These are phyloP conservation scores for Nigrograna mackinnonii DNA, from an alignment of 2,329 filamentous ascomycete species.

Conservation along the genomic window DNA sequence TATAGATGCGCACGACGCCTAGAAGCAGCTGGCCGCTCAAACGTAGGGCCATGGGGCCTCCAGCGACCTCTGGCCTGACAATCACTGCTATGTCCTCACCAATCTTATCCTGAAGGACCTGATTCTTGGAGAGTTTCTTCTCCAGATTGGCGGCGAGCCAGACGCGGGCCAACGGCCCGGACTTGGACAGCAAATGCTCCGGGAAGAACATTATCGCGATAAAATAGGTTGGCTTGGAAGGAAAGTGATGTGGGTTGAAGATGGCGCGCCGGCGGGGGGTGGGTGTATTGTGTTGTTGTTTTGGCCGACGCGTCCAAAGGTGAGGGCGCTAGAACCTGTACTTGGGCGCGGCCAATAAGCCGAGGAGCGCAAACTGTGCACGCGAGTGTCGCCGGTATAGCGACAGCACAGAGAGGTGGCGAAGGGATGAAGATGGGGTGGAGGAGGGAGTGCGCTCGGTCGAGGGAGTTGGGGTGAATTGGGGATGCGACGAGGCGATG, in stretches of 20 bases:
- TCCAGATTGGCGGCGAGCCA: slow-evolving; percentile 98
- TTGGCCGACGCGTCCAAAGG: too few relatives aligned
- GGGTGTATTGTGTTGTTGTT: too few relatives aligned
- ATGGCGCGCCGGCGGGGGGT: slow-evolving; percentile 7
- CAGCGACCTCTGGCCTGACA: slow-evolving; percentile 69
- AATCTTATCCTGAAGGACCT: slow-evolving; percentile 92
- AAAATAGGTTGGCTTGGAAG: too few relatives aligned
- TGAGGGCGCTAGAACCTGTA: too few relatives aligned
- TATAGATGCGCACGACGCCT: slow-evolving; percentile 96
- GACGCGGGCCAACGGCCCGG: slow-evolving; percentile 92
- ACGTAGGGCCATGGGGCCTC: slow-evolving; percentile 92
- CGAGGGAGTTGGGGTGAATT: slow-evolving; percentile 1
- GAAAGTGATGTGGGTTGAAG: slow-evolving; percentile 6
- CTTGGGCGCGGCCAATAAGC: too few relatives aligned
- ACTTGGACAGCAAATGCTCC: slow-evolving; percentile 93
- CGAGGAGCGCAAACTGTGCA: too few relatives aligned
- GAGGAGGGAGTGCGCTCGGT: slow-evolving; percentile 1
- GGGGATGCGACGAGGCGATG: too few relatives aligned
- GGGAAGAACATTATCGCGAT: slow-evolving; percentile 85
- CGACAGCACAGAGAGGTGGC: too few relatives aligned
- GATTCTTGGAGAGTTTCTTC: slow-evolving; percentile 96
- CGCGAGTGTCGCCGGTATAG: too few relatives aligned
- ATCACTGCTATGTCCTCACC: slow-evolving; percentile 94
- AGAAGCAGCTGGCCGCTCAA: slow-evolving; percentile 92
- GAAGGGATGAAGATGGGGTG: slow-evolving; percentile 8